These are phyloP conservation scores for Thuja plicata DNA, from an alignment of 83 land plant species.

Conservation along the genomic window DNA sequence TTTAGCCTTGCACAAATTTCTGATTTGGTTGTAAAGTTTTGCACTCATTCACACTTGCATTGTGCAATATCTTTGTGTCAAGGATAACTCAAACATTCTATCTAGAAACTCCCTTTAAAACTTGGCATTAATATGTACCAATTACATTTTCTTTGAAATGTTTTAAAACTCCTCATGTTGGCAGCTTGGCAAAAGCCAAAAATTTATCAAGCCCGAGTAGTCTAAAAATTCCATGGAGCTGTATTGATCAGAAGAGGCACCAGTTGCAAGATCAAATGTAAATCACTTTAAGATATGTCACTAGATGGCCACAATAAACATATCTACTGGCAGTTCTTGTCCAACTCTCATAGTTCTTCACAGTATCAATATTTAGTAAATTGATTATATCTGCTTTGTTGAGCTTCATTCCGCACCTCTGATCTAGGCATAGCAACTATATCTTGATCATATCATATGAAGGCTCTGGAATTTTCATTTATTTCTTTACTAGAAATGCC, in stretches of 20 bases:
- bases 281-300: neutral
- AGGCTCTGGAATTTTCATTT: neutral
- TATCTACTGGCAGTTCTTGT: neutral
- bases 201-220: too few relatives aligned
- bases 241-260: neutral
- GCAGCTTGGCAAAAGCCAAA: too few relatives aligned
- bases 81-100: too few relatives aligned
- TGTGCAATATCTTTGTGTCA: too few relatives aligned
- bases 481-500: neutral
- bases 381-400: neutral
- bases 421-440: neutral
- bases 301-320: neutral
- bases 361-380: neutral
- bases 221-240: too few relatives aligned
- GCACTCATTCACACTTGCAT: too few relatives aligned
- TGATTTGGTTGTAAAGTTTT: too few relatives aligned
- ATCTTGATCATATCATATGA: neutral
- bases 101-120: too few relatives aligned
- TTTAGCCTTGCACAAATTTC: too few relatives aligned
- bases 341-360: constrained; percentile 21
- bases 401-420: constrained; percentile 5
- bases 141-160: too few relatives aligned
- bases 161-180: too few relatives aligned
- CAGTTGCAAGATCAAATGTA: neutral
- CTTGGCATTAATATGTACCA: too few relatives aligned